phyloP scores from a whole-genome alignment of 306 rosid genomes.

The Herpetospermum pedunculosum region DNA sequence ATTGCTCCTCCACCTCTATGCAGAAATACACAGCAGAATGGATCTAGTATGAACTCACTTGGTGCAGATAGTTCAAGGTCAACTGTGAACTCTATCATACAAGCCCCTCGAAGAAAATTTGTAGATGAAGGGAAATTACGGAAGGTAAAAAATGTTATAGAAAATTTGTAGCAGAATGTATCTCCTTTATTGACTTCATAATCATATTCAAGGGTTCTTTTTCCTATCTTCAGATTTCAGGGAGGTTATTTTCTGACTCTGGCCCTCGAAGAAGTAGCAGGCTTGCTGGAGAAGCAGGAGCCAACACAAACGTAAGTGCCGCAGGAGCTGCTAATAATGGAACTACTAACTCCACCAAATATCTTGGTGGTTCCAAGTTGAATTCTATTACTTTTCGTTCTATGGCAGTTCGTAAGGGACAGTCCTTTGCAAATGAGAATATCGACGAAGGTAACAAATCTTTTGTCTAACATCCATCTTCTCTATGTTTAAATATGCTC shows the following conservation, averaged over 20 bases:
- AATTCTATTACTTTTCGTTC: constrained; percentile 63
- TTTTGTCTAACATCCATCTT: neutral
- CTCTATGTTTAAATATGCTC: neutral
- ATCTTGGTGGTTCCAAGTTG: constrained; percentile 75
- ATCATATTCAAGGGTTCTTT: neutral
- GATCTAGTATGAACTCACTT: constrained; percentile 44
- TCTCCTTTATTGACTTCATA: neutral
- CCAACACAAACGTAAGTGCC: constrained; percentile 44
- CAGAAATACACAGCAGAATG: constrained; percentile 62
- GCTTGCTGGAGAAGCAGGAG: constrained; percentile 60
- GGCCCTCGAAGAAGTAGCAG: constrained; percentile 88
- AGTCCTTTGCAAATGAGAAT: constrained; percentile 76
- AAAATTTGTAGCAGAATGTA: neutral
- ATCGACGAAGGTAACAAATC: constrained; percentile 58
- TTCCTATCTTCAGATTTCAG: constrained; percentile 50
- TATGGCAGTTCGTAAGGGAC: constrained; percentile 63
- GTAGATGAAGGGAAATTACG: constrained; percentile 96
- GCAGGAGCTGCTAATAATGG: constrained; percentile 58
- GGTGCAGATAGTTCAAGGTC: constrained; percentile 68
- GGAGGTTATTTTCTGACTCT: constrained; percentile 89
- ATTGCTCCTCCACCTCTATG: constrained; percentile 84
- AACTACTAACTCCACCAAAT: constrained; percentile 58
- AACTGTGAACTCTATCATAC: constrained; percentile 70
- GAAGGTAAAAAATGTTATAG: constrained; percentile 41
- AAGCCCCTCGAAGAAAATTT: constrained; percentile 90